Percentiles rank a stretch among this genome's conserved stretches.
phyloP scores from a whole-genome alignment of 345 rosid species.

The Odontarrhena argentea region DNA sequence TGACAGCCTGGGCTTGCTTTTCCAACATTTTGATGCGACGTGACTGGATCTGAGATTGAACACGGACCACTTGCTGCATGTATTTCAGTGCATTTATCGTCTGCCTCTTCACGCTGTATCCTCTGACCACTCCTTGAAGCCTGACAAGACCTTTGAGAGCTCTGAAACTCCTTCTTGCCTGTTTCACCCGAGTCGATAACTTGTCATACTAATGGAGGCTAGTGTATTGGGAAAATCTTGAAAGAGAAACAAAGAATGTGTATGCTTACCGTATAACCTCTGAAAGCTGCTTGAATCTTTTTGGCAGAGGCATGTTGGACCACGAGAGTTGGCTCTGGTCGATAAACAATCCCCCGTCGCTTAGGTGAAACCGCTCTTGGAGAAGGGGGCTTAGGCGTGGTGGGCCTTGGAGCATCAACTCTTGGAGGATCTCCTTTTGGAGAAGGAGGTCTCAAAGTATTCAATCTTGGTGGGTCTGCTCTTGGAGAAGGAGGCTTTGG shows the following conservation, averaged over 20 bases:
- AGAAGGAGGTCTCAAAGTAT: constrained; percentile 23
- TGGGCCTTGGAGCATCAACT: constrained; percentile 25
- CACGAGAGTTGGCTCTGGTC: constrained; percentile 72
- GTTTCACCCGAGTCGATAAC: constrained; percentile 26
- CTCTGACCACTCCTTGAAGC: constrained; percentile 93
- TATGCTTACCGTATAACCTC: constrained; percentile 72
- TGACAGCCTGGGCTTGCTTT: constrained; percentile 57
- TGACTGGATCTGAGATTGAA: constrained; percentile 92
- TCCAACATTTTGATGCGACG: constrained; percentile 84
- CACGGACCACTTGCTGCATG: constrained; percentile 90
- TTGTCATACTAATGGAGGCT: constrained; percentile 7
- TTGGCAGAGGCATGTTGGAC: constrained; percentile 77
- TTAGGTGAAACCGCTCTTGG: constrained; percentile 46
- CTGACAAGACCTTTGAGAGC: constrained; percentile 91
- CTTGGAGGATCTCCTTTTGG: constrained; percentile 32
- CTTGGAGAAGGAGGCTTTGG: constrained; percentile 42
- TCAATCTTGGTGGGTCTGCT: constrained; percentile 47
- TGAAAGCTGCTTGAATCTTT: constrained; percentile 82
- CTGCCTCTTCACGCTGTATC: constrained; percentile 88
- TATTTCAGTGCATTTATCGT: constrained; percentile 81
- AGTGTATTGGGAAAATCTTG: constrained; percentile 15
- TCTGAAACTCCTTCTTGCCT: constrained; percentile 93
- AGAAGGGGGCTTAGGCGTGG: constrained; percentile 62
- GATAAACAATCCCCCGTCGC: constrained; percentile 44
- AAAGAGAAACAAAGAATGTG: constrained; percentile 14